Percentiles rank a stretch among this genome's conserved stretches.
These are phyloP conservation scores for Silene latifolia DNA, from an alignment of 148 eudicot species.

Conservation along the genomic window DNA sequence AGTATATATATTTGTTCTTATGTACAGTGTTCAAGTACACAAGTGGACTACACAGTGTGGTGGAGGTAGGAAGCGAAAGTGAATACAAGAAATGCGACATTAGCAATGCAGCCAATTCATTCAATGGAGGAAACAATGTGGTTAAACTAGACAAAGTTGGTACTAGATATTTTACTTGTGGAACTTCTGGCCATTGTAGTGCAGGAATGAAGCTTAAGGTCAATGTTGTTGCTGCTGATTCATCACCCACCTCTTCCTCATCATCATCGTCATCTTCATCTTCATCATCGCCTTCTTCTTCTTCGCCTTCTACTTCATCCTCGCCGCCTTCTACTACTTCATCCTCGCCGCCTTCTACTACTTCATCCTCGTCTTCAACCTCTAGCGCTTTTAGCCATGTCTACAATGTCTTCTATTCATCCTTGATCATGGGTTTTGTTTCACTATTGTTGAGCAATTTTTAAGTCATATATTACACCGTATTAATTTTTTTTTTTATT, in stretches of 20 bases:
- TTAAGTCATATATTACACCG: neutral
- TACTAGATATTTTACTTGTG: conserved; percentile 59
- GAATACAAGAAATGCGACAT: conserved; percentile 55
- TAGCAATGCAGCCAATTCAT: conserved; percentile 36
- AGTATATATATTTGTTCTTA: too few relatives aligned
- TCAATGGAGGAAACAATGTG: conserved; percentile 43
- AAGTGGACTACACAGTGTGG: conserved; percentile 58
- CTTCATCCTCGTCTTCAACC: neutral
- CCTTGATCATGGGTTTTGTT: neutral
- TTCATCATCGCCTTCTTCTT: conserved; percentile 15
- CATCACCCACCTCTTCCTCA: conserved; percentile 21
- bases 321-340: neutral
- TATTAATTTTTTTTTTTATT: too few relatives aligned
- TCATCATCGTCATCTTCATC: conserved; percentile 22
- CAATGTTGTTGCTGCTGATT: conserved; percentile 33
- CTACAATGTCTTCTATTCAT: neutral
- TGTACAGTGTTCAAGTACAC: conserved; percentile 57
- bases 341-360: neutral
- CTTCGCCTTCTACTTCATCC: neutral
- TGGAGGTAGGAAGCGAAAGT: conserved; percentile 52
- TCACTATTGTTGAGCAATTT: neutral
- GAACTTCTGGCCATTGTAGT: conserved; percentile 61
- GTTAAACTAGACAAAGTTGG: conserved; percentile 56
- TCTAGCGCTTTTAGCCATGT: neutral
- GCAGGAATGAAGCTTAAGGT: conserved; percentile 71